Percentiles rank a stretch among this genome's conserved stretches.
Conservation (phyloP, 164 flowering plant species). For the Vitis rotundifolia region DNA sequence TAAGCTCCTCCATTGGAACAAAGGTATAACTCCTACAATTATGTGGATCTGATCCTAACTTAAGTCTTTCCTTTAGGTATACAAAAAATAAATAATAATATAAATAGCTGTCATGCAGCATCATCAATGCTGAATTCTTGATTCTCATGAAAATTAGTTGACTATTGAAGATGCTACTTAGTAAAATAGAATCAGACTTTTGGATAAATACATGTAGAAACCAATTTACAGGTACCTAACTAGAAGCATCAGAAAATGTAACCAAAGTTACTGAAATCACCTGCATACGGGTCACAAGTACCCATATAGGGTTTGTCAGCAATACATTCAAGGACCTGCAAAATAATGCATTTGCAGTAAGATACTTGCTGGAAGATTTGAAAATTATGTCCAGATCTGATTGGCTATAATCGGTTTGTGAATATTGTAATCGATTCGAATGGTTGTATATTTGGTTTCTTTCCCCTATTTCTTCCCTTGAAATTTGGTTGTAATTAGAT, state of each 20-base stretch:
- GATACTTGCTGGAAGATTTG: background rate
- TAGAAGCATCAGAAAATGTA: background rate
- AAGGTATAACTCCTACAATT: background rate
- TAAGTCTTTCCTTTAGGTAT: background rate
- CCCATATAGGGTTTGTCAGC: slow-evolving; percentile 86
- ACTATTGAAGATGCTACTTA: background rate
- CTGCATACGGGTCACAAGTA: slow-evolving; percentile 92
- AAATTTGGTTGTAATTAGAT: no score
- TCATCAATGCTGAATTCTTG: background rate
- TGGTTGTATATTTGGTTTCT: no score
- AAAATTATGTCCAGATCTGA: background rate
- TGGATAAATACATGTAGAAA: background rate
- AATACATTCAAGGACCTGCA: slow-evolving; percentile 77
- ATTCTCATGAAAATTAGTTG: background rate
- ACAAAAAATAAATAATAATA: background rate
- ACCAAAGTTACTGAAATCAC: slow-evolving; percentile 23
- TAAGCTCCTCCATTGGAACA: background rate
- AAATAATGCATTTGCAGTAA: slow-evolving; percentile 2
- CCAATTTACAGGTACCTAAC: background rate
- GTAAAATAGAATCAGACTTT: background rate
- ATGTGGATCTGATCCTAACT: background rate
- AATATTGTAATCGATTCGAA: no score
- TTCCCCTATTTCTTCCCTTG: no score
- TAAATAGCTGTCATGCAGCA: background rate
- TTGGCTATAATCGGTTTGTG: no score